phyloP scores from a whole-genome alignment of 2,329 filamentous ascomycete species.

The Trichoderma endophyticum region DNA sequence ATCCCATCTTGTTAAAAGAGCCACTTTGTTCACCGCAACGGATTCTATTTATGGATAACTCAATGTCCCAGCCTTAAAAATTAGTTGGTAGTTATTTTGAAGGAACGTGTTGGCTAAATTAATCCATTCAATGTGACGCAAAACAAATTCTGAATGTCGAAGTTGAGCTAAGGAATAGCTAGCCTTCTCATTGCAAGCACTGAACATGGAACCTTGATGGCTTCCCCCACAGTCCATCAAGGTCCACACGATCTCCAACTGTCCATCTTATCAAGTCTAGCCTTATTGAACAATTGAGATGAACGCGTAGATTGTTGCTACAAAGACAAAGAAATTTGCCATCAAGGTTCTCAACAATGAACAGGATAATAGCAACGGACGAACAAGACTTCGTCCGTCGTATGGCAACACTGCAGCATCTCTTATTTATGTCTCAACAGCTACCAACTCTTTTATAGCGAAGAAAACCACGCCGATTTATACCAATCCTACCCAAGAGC shows the following conservation, averaged over 20 bases:
- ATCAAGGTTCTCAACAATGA: background rate
- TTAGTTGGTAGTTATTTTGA: background rate
- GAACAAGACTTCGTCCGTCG: background rate
- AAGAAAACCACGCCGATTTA: background rate
- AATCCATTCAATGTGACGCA: background rate
- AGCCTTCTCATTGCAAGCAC: background rate
- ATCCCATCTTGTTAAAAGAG: background rate
- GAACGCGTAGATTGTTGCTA: background rate
- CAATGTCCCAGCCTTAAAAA: background rate
- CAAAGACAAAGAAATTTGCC: background rate
- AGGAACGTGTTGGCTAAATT: background rate
- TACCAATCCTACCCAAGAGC: background rate
- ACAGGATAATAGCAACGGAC: background rate
- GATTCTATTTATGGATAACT: background rate
- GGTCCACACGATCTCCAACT: background rate
- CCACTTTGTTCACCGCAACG: background rate
- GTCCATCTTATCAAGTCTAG: background rate
- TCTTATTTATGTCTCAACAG: background rate
- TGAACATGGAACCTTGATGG: slow-evolving; percentile 10
- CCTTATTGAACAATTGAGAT: background rate
- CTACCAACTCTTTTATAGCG: background rate
- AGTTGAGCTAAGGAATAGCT: background rate
- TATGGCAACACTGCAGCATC: background rate
- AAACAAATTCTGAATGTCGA: background rate
- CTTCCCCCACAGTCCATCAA: background rate